phyloP scores from a whole-genome alignment of 345 rosid genomes.

The Noccaea bulbosa region DNA sequence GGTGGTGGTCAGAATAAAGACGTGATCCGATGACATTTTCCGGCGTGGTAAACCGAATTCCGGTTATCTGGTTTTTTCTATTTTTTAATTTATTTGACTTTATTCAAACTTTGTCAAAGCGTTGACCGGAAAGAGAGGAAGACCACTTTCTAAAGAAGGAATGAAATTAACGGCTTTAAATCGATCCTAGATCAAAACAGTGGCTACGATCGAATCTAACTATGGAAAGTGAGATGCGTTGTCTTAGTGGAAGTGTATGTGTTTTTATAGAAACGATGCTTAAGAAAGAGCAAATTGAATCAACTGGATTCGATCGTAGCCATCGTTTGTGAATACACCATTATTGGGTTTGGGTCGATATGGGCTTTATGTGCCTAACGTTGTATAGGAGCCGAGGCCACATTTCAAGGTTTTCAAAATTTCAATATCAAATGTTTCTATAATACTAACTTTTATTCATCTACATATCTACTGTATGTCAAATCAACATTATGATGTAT shows the following conservation, averaged over 20 bases:
- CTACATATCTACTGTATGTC: too few relatives aligned
- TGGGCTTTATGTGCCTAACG: neutral
- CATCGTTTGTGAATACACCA: too few relatives aligned
- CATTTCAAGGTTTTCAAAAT: too few relatives aligned
- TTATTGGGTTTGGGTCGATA: too few relatives aligned
- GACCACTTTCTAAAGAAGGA: slow-evolving; percentile 22
- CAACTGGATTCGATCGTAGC: too few relatives aligned
- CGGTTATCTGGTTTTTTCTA: neutral
- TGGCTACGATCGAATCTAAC: slow-evolving; percentile 4
- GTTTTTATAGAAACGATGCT: neutral
- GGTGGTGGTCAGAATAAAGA: slow-evolving; percentile 16
- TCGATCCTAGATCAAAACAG: neutral
- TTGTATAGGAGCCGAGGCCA: neutral
- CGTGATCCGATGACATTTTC: slow-evolving; percentile 13
- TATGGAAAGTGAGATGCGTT: slow-evolving; percentile 24
- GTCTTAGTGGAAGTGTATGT: slow-evolving; percentile 4
- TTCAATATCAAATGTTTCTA: too few relatives aligned
- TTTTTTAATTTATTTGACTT: neutral
- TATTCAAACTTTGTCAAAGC: slow-evolving; percentile 7
- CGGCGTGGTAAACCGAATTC: slow-evolving; percentile 11
- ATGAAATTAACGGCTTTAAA: neutral
- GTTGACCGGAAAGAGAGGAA: slow-evolving; percentile 26
- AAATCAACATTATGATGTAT: too few relatives aligned
- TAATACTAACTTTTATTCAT: too few relatives aligned
- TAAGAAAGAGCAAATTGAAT: too few relatives aligned